Base-by-base conservation (phyloP, 140 eudicot species). In the Flaveria floridana region DNA sequence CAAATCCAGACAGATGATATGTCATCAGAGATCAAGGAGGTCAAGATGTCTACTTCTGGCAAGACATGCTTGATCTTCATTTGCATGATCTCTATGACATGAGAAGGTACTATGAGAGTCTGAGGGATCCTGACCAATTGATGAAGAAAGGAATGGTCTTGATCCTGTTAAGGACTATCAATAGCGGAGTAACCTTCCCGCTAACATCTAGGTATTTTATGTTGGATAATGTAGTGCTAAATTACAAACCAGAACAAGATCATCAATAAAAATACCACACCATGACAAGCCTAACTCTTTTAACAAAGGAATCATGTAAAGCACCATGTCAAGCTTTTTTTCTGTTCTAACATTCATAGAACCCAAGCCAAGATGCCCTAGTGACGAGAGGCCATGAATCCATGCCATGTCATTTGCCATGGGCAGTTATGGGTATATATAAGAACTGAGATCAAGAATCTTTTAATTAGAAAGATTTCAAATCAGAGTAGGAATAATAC, bases 261-360 rank as follows among this genome's bases (percentile, higher is more conserved):
- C 2, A 1, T 2, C 6, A 67, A 2, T 20, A 2, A 16, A 18
- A 19, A 67, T 53, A 8, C 10, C 3, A 67, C 72, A 41, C 1
- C 1, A 0, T n/a, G 8, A 5, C 61, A 69, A 69, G 2, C 62
- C 7, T 47, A 70, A 8, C 9, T 6, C 16, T 25, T 47, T 13
- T 48, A 70, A 70, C 2, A 15, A 70, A 13, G 74, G 74, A 25
- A 70, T 26, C 46, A 70, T 48, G 74, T 70, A 26, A 48, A 70
- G 10, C 11, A 50, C n/a, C 62, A 23, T 69, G 74, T 48, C 44
- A 20, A 48, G 42, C 18, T 70, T 70, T 48, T 70, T 53, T 48
- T 62, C 63, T 15, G 15, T 4, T 0, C n/a, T 3, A 70, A 70
- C 62, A 48, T 23, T 1, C 4, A 14, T 44, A 4, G 15, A 1